Evolutionary conservation across 129 eudicot species (phyloP), one percentile per base, ranked within the genome.

Genomic region (Pittosporum tobira): DNA sequence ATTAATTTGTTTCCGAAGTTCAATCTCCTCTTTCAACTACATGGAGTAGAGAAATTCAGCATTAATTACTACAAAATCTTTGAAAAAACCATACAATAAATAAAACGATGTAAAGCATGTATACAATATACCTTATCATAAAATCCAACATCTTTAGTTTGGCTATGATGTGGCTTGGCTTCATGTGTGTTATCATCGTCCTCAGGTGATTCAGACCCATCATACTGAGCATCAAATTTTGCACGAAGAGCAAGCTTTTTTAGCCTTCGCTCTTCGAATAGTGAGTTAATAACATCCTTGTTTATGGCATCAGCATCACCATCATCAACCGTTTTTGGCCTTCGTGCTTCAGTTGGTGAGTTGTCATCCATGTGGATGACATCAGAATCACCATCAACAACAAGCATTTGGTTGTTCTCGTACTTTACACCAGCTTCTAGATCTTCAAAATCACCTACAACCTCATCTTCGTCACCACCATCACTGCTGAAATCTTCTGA

Each of bases 201-300:
- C 45, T 83, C 90, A 57, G 81, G 75, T 38, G 84, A 75, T 51
- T 73, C 96, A 63, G 88, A 79, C 51, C 85, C 90, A 44, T 81
- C 58, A 50, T 47, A 91, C 87, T 83, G 81, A 52, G 96, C 73
- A 61, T 83, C 96, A 71, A 91, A 87, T 51, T 81, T 87, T 44
- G 99, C 99, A 81, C 85, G 99, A 62, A 83, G 89, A 10, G 99
- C 99, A 73, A 83, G 87, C 75, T 91, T 91, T 70, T 86, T 83
- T 34, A 81, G 84, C 71, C 81, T 76, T 51, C 99, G 61, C 57
- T 86, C 87, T 76, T 81, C 94, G 28, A 28, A 62, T 38, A 65
- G 62, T 4, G 73, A 34, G 52, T 36, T 68, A 31, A n/a, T n/a
- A n/a, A 73, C 84, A 47, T 54, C 73, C 59, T 76, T 76, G 63